phyloP scores from a whole-genome alignment of 345 rosid species.

The Acer campestre region DNA sequence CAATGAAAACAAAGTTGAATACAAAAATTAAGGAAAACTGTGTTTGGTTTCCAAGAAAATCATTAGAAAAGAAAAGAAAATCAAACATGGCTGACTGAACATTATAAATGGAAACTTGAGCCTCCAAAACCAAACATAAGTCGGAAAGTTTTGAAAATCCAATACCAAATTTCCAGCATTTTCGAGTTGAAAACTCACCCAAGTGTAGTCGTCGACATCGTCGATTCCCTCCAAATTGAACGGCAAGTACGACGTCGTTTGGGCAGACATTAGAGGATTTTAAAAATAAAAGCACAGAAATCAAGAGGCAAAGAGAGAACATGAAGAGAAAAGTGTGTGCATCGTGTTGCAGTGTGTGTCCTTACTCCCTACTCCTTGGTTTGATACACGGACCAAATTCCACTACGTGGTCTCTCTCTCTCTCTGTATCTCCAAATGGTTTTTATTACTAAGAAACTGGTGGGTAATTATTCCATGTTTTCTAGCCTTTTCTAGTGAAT shows the following conservation, averaged over 20 bases:
- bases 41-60: conserved; percentile 25
- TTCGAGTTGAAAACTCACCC: conserved; percentile 42
- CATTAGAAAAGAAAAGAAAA: background rate
- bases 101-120: background rate
- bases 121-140: too few relatives aligned
- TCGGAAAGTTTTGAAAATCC: background rate
- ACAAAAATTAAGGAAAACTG: background rate
- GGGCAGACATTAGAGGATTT: conserved; percentile 47
- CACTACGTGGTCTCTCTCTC: conserved; percentile 42
- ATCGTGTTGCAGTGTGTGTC: conserved; percentile 2
- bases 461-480: background rate
- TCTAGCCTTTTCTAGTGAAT: background rate
- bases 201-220: conserved; percentile 63
- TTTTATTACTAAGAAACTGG: too few relatives aligned
- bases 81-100: background rate
- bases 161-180: conserved; percentile 7
- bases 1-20: conserved; percentile 16
- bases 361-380: background rate
- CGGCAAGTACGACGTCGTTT: conserved; percentile 35
- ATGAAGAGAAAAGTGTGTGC: conserved; percentile 9
- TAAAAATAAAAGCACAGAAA: background rate
- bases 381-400: conserved; percentile 54
- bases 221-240: conserved; percentile 52
- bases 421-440: background rate
- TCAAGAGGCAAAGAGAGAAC: conserved; percentile 10